Evolutionary conservation across 139 green algal species (phyloP), one percentile per base, ranked within the genome.

Genomic region (Parachlorella kessleri): DNA sequence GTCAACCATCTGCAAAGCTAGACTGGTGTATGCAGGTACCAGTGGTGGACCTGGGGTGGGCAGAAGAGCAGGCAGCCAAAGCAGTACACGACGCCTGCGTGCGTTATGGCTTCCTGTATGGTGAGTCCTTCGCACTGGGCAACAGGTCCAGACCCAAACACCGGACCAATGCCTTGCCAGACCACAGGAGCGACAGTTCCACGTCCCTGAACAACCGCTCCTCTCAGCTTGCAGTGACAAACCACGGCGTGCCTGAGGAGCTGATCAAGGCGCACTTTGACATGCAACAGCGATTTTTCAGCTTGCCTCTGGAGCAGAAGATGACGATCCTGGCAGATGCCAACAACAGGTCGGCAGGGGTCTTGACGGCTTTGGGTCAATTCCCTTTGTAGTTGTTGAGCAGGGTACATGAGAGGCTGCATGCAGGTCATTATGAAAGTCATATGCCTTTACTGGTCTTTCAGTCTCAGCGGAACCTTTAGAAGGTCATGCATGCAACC

Each of bases 221-320:
- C 33, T 71, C 6, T 2, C 8, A 4, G 9, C 66, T 33, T 40
- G 55, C 90, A 93, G 85, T 98, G 2, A 66, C 18, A 4, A 91
- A 92, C 42, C 94, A 99, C 73, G 94, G 92, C 70, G 77, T 98
- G 33, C 35, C 83, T 0, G 3, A 86, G 40, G 8, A 75, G 1
- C 72, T 97, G 4, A 30, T 96, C 4, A 70, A 86, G 4, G 73
- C 75, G 0, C 72, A 89, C 4, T 93, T 94, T 35, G 69, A 76
- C 2, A 68, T 90, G 72, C 88, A 89, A 35, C 79, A 75, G 6
- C 24, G 36, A 6, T 93, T 98, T 66, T 99, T 99, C 76, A 66
- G 14, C 0, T 81, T 97, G 70, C 90, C 94, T 3, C 32, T 91
- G 24, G 85, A 92, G 1, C 42, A 87, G 10, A 98, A 98, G 79